phyloP scores from a whole-genome alignment of 192 early-diverging fungal genomes.

The Linnemannia schmuckeri region DNA sequence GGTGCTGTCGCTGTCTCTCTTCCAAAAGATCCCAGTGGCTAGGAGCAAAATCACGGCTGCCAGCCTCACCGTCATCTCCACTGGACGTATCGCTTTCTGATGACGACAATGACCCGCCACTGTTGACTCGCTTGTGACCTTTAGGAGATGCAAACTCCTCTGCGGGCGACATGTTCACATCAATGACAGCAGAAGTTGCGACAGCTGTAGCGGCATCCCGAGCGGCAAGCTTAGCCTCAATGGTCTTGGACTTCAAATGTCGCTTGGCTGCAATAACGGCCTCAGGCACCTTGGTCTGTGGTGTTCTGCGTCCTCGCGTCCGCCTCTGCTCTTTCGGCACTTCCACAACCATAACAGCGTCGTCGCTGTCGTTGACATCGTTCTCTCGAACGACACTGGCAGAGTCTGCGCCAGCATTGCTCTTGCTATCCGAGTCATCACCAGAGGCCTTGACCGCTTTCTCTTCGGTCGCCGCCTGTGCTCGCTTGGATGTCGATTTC shows the following conservation, averaged over 20 bases:
- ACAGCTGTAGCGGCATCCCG: constrained; percentile 16
- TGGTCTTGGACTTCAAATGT: constrained; percentile 34
- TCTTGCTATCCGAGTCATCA: not conserved
- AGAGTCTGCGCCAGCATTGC: not conserved
- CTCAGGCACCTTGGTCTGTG: constrained; percentile 36
- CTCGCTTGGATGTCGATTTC: constrained; percentile 19
- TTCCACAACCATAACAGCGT: constrained; percentile 15
- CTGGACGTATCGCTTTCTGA: not conserved
- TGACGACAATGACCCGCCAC: not conserved
- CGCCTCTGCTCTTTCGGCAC: constrained; percentile 17
- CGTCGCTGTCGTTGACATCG: constrained; percentile 1
- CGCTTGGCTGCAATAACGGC: constrained; percentile 41
- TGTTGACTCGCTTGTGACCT: not conserved
- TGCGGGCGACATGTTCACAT: not conserved
- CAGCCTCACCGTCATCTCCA: constrained; percentile 15
- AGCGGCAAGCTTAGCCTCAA: constrained; percentile 20
- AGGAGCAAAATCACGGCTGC: constrained; percentile 13
- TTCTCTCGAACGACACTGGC: not conserved
- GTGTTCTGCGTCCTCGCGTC: constrained; percentile 7
- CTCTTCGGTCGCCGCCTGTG: not conserved
- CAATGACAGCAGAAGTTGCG: not conserved
- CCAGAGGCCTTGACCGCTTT: not conserved
- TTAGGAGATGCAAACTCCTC: not conserved
- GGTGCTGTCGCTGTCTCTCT: constrained; percentile 15
- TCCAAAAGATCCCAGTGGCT: constrained; percentile 53